These are phyloP conservation scores for Sutorius eximius DNA, from an alignment of 1,284 basidiomycete species.

Conservation along the genomic window DNA sequence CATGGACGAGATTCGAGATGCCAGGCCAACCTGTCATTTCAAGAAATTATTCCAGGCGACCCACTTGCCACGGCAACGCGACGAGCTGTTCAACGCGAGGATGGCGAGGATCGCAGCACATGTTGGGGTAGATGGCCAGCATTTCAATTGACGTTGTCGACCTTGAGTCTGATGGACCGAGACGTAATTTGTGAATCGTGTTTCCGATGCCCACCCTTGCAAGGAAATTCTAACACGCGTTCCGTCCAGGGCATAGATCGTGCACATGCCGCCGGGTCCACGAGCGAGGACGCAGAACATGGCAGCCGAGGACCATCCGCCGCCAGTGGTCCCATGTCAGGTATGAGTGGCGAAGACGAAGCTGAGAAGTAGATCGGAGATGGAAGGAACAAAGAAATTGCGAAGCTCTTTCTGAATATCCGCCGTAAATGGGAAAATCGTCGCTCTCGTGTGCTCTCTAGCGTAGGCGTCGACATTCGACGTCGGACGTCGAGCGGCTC, in stretches of 20 bases:
- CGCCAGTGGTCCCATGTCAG: conserved; percentile 19
- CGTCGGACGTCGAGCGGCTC: background rate
- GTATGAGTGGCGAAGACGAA: conserved; percentile 17
- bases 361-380: conserved; percentile 28
- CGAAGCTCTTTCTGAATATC: background rate
- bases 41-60: conserved; percentile 3
- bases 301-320: conserved; percentile 2
- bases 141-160: too few relatives aligned
- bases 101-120: conserved; percentile 15
- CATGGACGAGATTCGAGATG: conserved; percentile 12
- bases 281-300: background rate
- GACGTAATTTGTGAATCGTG: conserved; percentile 12
- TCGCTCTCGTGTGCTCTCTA: background rate
- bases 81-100: conserved; percentile 3
- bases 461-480: background rate
- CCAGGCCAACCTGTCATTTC: conserved; percentile 11
- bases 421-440: background rate
- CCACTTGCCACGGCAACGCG: conserved; percentile 12
- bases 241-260: background rate
- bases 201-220: background rate
- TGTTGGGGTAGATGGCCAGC: conserved; percentile 5
- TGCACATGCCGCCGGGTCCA: conserved; percentile 1
- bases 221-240: background rate
- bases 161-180: background rate
- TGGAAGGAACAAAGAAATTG: conserved; percentile 16